Evolutionary conservation across 139 green algal genomes (phyloP).

Genomic region (Microglena sp.): DNA sequence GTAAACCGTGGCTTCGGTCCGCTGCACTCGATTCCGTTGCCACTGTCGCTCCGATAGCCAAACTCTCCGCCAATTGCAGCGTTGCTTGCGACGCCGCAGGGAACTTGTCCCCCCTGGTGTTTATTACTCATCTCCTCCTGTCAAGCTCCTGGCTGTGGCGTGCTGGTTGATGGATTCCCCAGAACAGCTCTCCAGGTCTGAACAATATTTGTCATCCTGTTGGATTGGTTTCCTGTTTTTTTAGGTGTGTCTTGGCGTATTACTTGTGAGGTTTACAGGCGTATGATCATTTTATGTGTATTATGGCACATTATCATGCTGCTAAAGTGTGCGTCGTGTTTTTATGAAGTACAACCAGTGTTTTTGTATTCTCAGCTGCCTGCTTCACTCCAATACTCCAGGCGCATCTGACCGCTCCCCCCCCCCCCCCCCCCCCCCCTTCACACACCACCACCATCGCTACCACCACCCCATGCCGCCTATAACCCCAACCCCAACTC

Average conservation of each 20-base stretch:
- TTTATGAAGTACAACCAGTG: too few relatives aligned
- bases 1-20: background rate
- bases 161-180: conserved; percentile 68
- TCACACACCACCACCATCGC: too few relatives aligned
- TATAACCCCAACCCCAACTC: too few relatives aligned
- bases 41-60: background rate
- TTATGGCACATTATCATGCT: background rate
- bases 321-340: background rate
- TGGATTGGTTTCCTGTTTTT: background rate
- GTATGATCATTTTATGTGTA: background rate
- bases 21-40: background rate
- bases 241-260: background rate
- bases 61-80: background rate
- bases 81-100: too few relatives aligned
- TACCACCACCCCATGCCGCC: too few relatives aligned
- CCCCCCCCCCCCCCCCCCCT: too few relatives aligned
- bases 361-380: too few relatives aligned
- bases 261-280: background rate
- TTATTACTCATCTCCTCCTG: conserved; percentile 10
- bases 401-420: too few relatives aligned
- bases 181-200: conserved; percentile 55
- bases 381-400: too few relatives aligned
- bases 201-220: background rate
- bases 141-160: conserved; percentile 18
- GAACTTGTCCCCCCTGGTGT: too few relatives aligned